Percentiles rank a stretch among this genome's conserved stretches.
Conservation (phyloP, 2,329 filamentous ascomycete genomes). For the Aspergillaceae sp. region DNA sequence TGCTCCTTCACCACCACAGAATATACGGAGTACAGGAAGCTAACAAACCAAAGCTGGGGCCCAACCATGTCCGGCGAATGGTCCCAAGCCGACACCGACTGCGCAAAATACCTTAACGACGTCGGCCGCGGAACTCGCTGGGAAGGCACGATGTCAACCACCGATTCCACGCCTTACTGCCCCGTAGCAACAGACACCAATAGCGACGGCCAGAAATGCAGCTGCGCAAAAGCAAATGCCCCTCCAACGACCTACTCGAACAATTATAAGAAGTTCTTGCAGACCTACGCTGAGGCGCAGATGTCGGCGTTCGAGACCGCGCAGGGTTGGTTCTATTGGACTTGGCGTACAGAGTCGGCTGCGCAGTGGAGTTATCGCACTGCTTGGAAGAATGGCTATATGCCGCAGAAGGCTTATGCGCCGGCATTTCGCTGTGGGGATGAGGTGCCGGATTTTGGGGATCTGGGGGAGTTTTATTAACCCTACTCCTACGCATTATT, state of each 20-base stretch:
- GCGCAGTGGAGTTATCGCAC: constrained; percentile 68
- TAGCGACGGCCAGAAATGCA: constrained; percentile 53
- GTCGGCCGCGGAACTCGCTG: constrained; percentile 81
- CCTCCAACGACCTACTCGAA: constrained; percentile 58
- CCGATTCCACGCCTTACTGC: constrained; percentile 64
- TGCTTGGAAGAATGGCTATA: constrained; percentile 63
- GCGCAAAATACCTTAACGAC: constrained; percentile 77
- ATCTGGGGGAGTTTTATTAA: constrained; percentile 38
- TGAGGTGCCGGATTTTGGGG: constrained; percentile 36
- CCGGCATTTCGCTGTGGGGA: constrained; percentile 60
- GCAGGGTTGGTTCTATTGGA: constrained; percentile 99
- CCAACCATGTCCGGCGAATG: constrained; percentile 94
- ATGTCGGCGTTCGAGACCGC: constrained; percentile 90
- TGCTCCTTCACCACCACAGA: background rate
- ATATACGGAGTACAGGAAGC: background rate
- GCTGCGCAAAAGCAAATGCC: constrained; percentile 67
- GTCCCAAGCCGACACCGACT: constrained; percentile 96
- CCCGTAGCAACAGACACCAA: constrained; percentile 42
- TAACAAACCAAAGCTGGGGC: constrained; percentile 52
- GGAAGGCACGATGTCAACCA: constrained; percentile 69
- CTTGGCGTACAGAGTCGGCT: constrained; percentile 81
- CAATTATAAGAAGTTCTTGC: constrained; percentile 75
- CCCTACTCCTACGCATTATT: too few species aligned
- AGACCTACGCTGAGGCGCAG: constrained; percentile 88
- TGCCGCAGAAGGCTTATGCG: constrained; percentile 67